Base-by-base conservation (phyloP, 2,329 filamentous ascomycete species). In the Aspergillus ruber region DNA sequence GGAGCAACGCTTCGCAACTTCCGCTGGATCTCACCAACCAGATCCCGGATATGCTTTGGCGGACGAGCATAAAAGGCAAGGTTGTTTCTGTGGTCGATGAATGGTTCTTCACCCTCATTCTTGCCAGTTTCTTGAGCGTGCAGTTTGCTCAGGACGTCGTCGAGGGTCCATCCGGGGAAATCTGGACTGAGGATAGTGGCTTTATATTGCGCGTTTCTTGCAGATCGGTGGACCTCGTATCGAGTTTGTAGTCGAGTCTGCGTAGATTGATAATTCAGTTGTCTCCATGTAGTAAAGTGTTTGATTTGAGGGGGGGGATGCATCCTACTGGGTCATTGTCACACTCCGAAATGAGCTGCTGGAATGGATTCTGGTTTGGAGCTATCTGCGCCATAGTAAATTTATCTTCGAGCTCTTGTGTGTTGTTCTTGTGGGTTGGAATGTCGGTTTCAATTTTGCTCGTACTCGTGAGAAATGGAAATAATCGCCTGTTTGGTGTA, bases 1-100 rank as follows among this genome's bases (percentile, higher is more conserved):
- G 88, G 86, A 12, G 84, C 84, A 17, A 81, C 77, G 17, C 75
- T 69, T 48, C 75, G 73, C 42, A 94, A 72, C 58, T 81, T 77
- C 43, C 76, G 66, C 67, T 96, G 91, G 25, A 96, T 70, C 48
- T 78, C 77, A 2, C 72, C 68, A 2, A 91, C 81, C 49, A 97
- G 70, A 17, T 77, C 70, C 41, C 85, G 75, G 15, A 96, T 75
- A 56, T 85, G 81, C 41, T 80, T 70, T 0, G 90, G 86, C 13
- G 91, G 91, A 6, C 90, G 78, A 3, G 87, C 88, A 89, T 90
- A 96, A 62, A 96, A 84, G 0, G 90, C 87, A 9, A 96, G 75
- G 63, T 90, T 94, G 60, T 95, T 78, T 36, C 91, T 77, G 38
- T 81, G 79, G 63, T 97, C 91, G 44, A 75, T 66, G 63, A 86